Evolutionary conservation across 73 alveolate genomes (phyloP), one percentile per base, ranked within the genome.

Genomic region (Paramecium octaurelia): DNA sequence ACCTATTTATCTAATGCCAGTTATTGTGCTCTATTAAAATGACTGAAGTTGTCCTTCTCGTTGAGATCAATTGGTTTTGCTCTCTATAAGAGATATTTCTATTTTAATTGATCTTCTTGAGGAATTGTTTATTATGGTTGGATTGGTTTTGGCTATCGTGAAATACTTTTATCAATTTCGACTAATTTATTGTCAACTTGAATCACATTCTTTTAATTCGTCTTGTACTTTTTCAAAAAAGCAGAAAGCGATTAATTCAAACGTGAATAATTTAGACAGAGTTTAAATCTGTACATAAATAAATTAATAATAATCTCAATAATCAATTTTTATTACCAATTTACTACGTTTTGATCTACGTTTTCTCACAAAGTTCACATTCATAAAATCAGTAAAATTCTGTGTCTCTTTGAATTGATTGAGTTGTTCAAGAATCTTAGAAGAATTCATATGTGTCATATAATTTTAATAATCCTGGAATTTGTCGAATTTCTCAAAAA

Each of bases 1-100:
- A 38, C 21, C 12, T 43, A 42, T 46, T 80, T 48, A 14, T 80
- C 46, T 9, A 80, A 23, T 20, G 43, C 43, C 75, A 80, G 44
- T 44, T 42, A 23, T 46, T 80, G 18, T 43, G 91, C 57, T 80
- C 91, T 80, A 80, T 80, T 80, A 6, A 27, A 24, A 46, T 80
- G 91, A 44, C 75, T 48, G 73, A 16, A 80, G 12, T 31, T 24
- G 12, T 27, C 43, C 44, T 48, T 80, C 16, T 80, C 91, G 10
- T 43, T 24, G 23, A 80, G 14, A 80, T 80, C 91, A 24, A 80
- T 48, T 18, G 3, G 11, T 23, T 80, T 80, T 4, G 34, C 76
- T 35, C 57, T 80, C 6, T 23, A n/a, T 80, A 48, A 80, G 8
- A 80, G 34, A 46, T 80, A 80, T 46, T 80, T 80, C 29, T 80